A percentile compares a stretch with the other conserved stretches of the same genome.
phyloP scores from a whole-genome alignment of 179 eudicot genomes.

The Corrigiola litoralis region DNA sequence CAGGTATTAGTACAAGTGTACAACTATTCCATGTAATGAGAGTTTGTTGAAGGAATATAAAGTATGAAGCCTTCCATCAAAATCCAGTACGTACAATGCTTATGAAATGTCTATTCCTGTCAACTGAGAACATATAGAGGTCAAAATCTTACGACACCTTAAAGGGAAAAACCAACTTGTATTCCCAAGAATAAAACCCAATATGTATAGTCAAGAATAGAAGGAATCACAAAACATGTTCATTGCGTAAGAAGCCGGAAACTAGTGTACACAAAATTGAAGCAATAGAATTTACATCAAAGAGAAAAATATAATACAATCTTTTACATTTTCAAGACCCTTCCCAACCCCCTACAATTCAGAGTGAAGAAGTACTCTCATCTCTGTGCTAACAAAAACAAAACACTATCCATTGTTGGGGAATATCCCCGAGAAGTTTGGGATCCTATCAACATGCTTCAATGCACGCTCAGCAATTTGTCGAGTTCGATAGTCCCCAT shows the following conservation, averaged over 20 bases:
- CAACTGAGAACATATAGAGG: too few species aligned
- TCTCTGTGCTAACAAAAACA: neutral
- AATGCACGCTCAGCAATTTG: conserved; percentile 87
- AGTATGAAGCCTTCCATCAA: too few species aligned
- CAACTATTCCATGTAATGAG: too few species aligned
- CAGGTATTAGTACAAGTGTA: too few species aligned
- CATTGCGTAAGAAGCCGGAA: neutral
- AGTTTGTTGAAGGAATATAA: too few species aligned
- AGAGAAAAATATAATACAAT: neutral
- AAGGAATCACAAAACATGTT: neutral
- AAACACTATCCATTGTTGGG: conserved; percentile 37
- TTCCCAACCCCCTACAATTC: neutral
- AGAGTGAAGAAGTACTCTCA: neutral
- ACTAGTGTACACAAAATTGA: conserved; percentile 3
- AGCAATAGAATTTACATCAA: conserved; percentile 13
- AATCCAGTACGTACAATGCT: too few species aligned
- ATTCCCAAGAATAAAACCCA: too few species aligned
- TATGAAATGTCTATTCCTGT: too few species aligned
- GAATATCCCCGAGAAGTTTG: conserved; percentile 86
- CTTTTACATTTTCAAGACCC: neutral
- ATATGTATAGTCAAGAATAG: neutral
- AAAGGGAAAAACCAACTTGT: too few species aligned
- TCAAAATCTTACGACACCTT: too few species aligned
- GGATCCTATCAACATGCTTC: conserved; percentile 79
- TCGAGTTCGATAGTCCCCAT: conserved; percentile 71